A percentile compares a stretch with the other conserved stretches of the same genome.
These are phyloP conservation scores for Physcomitrellopsis africana DNA, from an alignment of 225 moss, liverwort and hornwort genomes.

Conservation along the genomic window DNA sequence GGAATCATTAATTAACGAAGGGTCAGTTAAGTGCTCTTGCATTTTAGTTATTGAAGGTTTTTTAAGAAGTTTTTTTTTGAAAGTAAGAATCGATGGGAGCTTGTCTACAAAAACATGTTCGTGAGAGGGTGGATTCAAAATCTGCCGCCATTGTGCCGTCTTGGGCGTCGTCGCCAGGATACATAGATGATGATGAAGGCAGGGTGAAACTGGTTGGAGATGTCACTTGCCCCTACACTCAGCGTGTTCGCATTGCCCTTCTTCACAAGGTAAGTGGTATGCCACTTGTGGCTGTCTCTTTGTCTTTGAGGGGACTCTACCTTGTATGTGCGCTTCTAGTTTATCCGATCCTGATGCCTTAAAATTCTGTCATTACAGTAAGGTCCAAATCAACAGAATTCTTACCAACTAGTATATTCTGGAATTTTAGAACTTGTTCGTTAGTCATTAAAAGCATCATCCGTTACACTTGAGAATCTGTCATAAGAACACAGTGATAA, in stretches of 20 bases:
- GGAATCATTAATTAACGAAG: too few species aligned
- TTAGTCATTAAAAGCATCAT: background rate
- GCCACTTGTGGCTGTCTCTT: background rate
- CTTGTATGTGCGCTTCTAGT: background rate
- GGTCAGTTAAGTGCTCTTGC: too few species aligned
- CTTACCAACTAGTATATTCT: too few species aligned
- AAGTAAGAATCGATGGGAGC: constrained; percentile 45
- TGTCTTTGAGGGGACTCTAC: background rate
- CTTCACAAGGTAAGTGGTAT: constrained; percentile 41
- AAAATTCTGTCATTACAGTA: too few species aligned
- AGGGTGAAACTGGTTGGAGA: constrained; percentile 58
- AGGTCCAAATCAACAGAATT: too few species aligned
- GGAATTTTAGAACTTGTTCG: too few species aligned
- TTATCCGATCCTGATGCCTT: too few species aligned
- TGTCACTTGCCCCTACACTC: constrained; percentile 59
- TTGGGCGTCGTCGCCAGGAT: constrained; percentile 55
- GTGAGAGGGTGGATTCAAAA: constrained; percentile 38
- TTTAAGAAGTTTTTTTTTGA: background rate
- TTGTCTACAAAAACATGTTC: constrained; percentile 47
- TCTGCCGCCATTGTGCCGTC: constrained; percentile 56
- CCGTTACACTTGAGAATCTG: background rate
- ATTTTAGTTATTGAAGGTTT: too few species aligned
- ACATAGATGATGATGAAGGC: constrained; percentile 47
- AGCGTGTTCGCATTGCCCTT: constrained; percentile 58
- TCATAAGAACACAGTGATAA: background rate